Evolutionary conservation across 768 basidiomycete species (phyloP), one percentile per base, ranked within the genome.

Genomic region (Boletellus sp.): DNA sequence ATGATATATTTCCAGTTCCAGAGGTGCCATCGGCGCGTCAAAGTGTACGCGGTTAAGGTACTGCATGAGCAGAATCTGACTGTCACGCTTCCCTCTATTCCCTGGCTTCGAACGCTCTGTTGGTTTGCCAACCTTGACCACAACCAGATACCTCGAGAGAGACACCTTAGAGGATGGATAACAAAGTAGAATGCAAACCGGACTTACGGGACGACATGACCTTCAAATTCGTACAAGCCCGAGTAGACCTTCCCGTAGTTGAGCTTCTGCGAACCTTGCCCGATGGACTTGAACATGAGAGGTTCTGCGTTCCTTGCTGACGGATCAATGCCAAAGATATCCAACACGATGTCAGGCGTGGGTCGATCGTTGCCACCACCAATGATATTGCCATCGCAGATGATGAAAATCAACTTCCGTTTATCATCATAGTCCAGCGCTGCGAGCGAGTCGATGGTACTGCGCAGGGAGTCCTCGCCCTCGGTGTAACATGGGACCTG

Each of bases 241-340:
- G 84, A 83, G 61, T 85, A 85, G 23, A 85, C 70, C 59, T 85
- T 85, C 26, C 81, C 84, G 56, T 84, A 85, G 62, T 85, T 85
- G 54, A 85, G 72, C 57, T 83, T 81, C 58, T 77, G 78, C 5
- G 81, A 78, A 11, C 84, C 84, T 53, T 85, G 79, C 9, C 83
- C 83, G 37, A 85, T 68, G n/a, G 80, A 81, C 58, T 80, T 81
- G 78, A 84, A 85, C 60, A 81, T 68, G 23, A 85, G 71, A 1
- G 84, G 79, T 58, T 85, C 84, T 0, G 80, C 78, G 48, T 83
- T 81, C 35, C 78, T 72, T 54, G 78, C 77, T 56, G 78, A 72
- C 36, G 80, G 80, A 58, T 85, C 84, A 20, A 84, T 79, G 32
- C 83, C 84, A 3, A 85, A 73, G 45, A 85, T 78, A 51, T 85